These are phyloP conservation scores for Usnea hakonensis DNA, from an alignment of 495 filamentous ascomycete genomes.

Conservation along the genomic window DNA sequence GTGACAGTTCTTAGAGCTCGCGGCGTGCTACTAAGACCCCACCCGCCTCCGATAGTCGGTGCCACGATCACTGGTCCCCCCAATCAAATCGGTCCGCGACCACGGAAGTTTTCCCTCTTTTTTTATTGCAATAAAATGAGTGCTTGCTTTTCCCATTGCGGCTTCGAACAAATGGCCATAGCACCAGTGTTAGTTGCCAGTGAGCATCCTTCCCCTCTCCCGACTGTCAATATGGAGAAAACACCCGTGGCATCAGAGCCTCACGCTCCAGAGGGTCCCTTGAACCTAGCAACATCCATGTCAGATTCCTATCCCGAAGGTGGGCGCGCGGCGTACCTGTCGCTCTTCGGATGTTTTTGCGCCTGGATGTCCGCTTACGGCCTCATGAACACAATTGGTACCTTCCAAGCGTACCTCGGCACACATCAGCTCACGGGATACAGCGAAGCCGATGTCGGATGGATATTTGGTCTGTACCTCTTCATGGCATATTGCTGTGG, in stretches of 20 bases:
- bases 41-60: too few relatives aligned
- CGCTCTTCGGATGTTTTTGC: constrained; percentile 4
- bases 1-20: too few relatives aligned
- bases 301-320: not conserved
- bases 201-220: not conserved
- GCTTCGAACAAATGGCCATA: too few relatives aligned
- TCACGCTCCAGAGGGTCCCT: not conserved
- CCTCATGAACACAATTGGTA: constrained; percentile 66
- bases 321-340: not conserved
- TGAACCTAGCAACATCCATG: not conserved
- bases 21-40: too few relatives aligned
- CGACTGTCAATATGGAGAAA: not conserved
- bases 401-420: constrained; percentile 64
- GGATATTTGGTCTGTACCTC: constrained; percentile 70
- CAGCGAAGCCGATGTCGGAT: constrained; percentile 56
- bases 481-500: constrained; percentile 61
- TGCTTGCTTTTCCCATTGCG: too few relatives aligned
- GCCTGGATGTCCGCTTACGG: constrained; percentile 54
- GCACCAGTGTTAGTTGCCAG: too few relatives aligned
- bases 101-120: too few relatives aligned
- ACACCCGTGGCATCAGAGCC: not conserved
- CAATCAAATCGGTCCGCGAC: too few relatives aligned
- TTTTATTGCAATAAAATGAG: too few relatives aligned
- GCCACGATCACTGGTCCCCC: too few relatives aligned
- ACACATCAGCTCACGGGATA: constrained; percentile 56